Conservation (phyloP, 192 early-diverging fungal species). For the Geosiphon pyriformis region DNA sequence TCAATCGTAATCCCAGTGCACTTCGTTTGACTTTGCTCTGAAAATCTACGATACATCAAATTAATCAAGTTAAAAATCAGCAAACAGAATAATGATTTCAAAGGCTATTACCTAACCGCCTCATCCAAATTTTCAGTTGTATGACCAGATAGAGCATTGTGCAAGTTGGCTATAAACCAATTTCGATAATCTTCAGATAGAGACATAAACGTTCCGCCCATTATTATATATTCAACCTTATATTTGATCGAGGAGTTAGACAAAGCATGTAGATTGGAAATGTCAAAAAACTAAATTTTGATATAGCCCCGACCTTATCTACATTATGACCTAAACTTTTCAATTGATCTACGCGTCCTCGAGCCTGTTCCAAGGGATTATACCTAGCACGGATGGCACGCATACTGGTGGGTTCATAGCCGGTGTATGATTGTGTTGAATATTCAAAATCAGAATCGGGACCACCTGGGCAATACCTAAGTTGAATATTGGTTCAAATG, state of each 20-base stretch:
- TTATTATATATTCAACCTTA: conserved; percentile 91
- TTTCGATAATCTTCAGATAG: conserved; percentile 90
- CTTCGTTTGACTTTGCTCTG: conserved; percentile 93
- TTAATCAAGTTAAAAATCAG: background rate
- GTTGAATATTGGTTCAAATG: background rate
- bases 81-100: too few species aligned
- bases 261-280: background rate
- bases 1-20: conserved; percentile 99
- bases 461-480: conserved; percentile 89
- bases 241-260: background rate
- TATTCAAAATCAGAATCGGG: conserved; percentile 99
- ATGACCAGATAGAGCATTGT: conserved; percentile 93
- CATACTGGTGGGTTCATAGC: conserved; percentile 99
- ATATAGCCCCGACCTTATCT: conserved; percentile 63
- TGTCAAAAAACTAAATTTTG: background rate
- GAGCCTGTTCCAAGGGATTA: conserved; percentile 93
- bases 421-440: conserved; percentile 99
- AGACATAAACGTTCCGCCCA: conserved; percentile 99
- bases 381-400: conserved; percentile 97
- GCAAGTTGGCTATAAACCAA: conserved; percentile 97
- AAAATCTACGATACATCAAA: conserved; percentile 51
- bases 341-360: conserved; percentile 92
- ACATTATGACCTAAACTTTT: conserved; percentile 89
- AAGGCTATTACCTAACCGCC: conserved; percentile 91
- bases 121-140: conserved; percentile 89